Percentiles rank a stretch among this genome's conserved stretches.
Evolutionary conservation across 108 stramenopile species (phyloP).

Genomic region (Stephanodiscus minutulus): DNA sequence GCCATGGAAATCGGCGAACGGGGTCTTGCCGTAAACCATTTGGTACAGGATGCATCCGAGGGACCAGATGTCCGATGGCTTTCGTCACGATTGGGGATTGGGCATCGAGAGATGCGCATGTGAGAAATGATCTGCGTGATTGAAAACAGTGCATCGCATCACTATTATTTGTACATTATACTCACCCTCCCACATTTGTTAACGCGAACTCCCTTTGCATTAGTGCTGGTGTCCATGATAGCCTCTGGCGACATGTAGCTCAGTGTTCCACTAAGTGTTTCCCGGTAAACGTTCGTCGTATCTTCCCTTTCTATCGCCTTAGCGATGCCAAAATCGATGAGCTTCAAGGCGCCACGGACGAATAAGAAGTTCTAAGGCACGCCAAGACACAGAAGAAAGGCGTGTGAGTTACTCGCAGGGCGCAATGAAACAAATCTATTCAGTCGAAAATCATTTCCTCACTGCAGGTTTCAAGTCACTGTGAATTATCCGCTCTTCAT

Average conservation of each 20-base stretch:
- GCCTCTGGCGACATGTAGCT: slow-evolving; percentile 99
- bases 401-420: slow-evolving; percentile 2
- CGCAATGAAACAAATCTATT: background rate
- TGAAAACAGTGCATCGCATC: background rate
- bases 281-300: slow-evolving; percentile 97
- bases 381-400: background rate
- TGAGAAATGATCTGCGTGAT: background rate
- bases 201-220: slow-evolving; percentile 56
- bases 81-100: slow-evolving; percentile 41
- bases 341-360: slow-evolving; percentile 93
- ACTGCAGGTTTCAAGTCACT: slow-evolving; percentile 92
- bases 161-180: background rate
- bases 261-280: slow-evolving; percentile 97
- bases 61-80: slow-evolving; percentile 93
- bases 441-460: slow-evolving; percentile 40
- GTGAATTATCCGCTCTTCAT: slow-evolving; percentile 97
- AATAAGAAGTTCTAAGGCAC: slow-evolving; percentile 73
- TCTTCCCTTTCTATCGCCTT: slow-evolving; percentile 95
- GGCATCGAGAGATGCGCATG: background rate
- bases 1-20: slow-evolving; percentile 92
- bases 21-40: slow-evolving; percentile 93
- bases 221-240: slow-evolving; percentile 83
- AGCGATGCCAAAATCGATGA: slow-evolving; percentile 99
- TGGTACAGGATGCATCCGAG: slow-evolving; percentile 98
- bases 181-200: slow-evolving; percentile 73